Percentiles rank a stretch among this genome's conserved stretches.
Evolutionary conservation across 768 basidiomycete species (phyloP).

Genomic region (Tephrocybe sp.): DNA sequence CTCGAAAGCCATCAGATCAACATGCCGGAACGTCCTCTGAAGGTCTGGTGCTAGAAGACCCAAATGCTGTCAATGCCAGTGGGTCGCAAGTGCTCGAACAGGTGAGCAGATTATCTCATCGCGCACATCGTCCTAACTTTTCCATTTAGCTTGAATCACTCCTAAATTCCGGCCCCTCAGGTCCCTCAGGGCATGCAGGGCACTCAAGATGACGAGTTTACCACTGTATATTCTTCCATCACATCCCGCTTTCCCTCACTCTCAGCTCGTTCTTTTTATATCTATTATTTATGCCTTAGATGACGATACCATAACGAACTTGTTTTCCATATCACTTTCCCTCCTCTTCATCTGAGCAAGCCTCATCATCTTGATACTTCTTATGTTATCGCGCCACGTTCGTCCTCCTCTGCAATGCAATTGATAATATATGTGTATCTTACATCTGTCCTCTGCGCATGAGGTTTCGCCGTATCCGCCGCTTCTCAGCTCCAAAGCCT

Average conservation of each 20-base stretch:
- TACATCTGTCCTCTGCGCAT: constrained; percentile 81
- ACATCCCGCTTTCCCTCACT: not conserved
- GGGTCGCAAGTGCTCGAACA: constrained; percentile 21
- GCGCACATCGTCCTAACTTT: not conserved
- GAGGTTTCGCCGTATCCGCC: constrained; percentile 79
- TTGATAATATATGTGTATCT: not conserved
- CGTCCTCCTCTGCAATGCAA: not conserved
- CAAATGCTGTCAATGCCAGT: not conserved
- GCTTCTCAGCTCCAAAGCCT: constrained; percentile 70
- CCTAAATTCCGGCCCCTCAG: constrained; percentile 18
- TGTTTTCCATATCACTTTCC: too few species aligned
- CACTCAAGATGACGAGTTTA: constrained; percentile 14
- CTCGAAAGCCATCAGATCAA: constrained; percentile 1
- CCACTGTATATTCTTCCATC: too few species aligned
- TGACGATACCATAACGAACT: too few species aligned
- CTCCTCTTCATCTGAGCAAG: too few species aligned
- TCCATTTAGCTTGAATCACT: constrained; percentile 21
- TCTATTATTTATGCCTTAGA: not conserved
- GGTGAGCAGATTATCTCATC: constrained; percentile 10
- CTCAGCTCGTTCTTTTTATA: not conserved
- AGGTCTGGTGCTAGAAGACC: constrained; percentile 7
- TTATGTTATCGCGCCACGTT: too few species aligned
- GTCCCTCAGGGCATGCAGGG: constrained; percentile 14
- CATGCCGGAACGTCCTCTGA: constrained; percentile 11
- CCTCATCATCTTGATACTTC: too few species aligned